Conservation (phyloP, 2,329 filamentous ascomycete species). For the Dryadomyces quercivorus region DNA sequence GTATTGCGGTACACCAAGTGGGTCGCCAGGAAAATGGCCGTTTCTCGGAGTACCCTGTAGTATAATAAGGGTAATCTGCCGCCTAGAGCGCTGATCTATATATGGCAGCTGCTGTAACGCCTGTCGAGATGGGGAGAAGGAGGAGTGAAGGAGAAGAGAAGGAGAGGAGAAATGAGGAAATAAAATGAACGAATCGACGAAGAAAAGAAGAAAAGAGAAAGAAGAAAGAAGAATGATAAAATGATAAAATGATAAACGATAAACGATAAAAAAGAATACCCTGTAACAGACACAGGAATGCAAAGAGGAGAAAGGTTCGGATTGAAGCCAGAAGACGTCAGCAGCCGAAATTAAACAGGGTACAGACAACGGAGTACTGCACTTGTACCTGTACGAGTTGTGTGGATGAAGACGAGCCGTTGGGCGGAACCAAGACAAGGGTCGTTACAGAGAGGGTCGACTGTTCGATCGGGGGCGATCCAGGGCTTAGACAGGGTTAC, state of each 20-base stretch:
- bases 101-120: neutral
- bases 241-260: neutral
- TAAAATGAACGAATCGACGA: too few relatives aligned
- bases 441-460: neutral
- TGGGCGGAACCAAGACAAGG: constrained; percentile 1
- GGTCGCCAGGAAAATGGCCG: neutral
- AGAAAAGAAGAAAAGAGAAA: neutral
- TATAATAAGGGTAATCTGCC: neutral
- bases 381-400: neutral
- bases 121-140: too few relatives aligned
- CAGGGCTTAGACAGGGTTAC: constrained; percentile 1
- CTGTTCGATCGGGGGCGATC: constrained; percentile 2
- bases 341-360: neutral
- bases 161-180: neutral
- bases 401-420: neutral
- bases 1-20: neutral
- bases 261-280: neutral
- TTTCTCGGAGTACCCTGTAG: neutral
- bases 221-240: neutral
- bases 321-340: neutral
- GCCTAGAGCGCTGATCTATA: neutral
- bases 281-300: neutral
- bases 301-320: neutral
- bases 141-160: too few relatives aligned
- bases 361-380: neutral